Evolutionary conservation across 148 eudicot genomes (phyloP), one percentile per base, ranked within the genome.

Genomic region (Linanthus parryae): DNA sequence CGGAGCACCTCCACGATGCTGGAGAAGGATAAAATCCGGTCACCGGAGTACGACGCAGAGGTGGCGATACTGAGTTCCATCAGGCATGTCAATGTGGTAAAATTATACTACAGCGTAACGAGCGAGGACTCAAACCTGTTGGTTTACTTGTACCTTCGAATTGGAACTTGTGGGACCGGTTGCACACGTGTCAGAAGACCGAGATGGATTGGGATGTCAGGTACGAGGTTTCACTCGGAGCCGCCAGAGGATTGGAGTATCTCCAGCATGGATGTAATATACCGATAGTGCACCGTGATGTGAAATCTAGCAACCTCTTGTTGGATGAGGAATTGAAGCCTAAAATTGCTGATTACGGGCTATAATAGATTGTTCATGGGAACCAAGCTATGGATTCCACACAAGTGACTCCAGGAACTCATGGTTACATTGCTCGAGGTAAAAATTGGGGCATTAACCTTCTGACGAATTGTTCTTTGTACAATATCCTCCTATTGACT

Each of bases 371-470:
- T 39, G 54, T 67, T 36, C 71, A 61, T 25, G 42, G 56, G 11
- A 35, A 54, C 36, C 61, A 18, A 27, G 31, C n/a, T 6, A 52
- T 25, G 28, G 57, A 62, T 35, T 52, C 68, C 2, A 46, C 68
- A 2, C 46, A 52, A 13, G 5, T 72, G 5, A 54, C 67, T 33
- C 68, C 64, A 14, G 76, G 76, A 23, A 72, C 76, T 36, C 43
- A 44, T 44, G 76, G 76, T 27, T 72, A 72, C 49, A 72, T 72
- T 0, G 76, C 76, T 35, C 76, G 72, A 18, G 76, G 76, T 72
- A 37, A 62, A 52, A 21, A 15, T 55, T 48, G 23, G 20, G n/a
- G n/a, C n/a, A n/a, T n/a, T n/a, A n/a, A n/a, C n/a, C n/a, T n/a
- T n/a, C n/a, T n/a, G n/a, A n/a, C n/a, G n/a, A n/a, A n/a, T n/a